These are phyloP conservation scores for Scalesia atractyloides DNA, from an alignment of 129 eudicot genomes.

Conservation along the genomic window DNA sequence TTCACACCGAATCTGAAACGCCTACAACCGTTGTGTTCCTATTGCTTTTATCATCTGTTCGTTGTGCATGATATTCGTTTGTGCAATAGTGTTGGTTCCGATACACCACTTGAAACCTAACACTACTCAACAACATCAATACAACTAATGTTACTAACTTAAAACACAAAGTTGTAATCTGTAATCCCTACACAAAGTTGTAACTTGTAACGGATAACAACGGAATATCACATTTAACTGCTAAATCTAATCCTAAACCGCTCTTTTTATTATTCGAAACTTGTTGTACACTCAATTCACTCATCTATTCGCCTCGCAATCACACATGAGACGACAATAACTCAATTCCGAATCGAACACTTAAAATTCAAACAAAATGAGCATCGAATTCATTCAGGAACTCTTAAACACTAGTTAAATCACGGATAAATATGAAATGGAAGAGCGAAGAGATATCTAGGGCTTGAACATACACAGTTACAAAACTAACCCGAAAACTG, in stretches of 20 bases:
- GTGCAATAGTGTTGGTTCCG: too few species aligned
- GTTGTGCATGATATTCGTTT: too few species aligned
- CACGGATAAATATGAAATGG: not conserved
- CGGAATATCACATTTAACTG: not conserved
- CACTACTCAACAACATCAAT: constrained; percentile 5
- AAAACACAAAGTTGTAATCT: not conserved
- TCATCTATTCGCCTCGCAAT: constrained; percentile 6
- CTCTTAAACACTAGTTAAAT: constrained; percentile 7
- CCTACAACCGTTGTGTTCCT: too few species aligned
- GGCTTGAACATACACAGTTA: not conserved
- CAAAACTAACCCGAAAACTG: constrained; percentile 21
- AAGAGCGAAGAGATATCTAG: constrained; percentile 5
- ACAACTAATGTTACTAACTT: constrained; percentile 1
- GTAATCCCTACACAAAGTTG: not conserved
- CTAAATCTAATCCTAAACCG: constrained; percentile 6
- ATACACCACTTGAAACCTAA: too few species aligned
- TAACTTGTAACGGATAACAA: too few species aligned
- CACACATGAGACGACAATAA: not conserved
- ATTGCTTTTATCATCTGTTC: too few species aligned
- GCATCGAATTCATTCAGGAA: constrained; percentile 19
- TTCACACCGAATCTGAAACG: too few species aligned
- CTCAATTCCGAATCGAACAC: not conserved
- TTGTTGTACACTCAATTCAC: constrained; percentile 5
- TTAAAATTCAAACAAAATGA: constrained; percentile 9
- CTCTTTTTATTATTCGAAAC: not conserved